Conservation (phyloP, 805 yeast species). For the Jamesozyma hellenica region DNA sequence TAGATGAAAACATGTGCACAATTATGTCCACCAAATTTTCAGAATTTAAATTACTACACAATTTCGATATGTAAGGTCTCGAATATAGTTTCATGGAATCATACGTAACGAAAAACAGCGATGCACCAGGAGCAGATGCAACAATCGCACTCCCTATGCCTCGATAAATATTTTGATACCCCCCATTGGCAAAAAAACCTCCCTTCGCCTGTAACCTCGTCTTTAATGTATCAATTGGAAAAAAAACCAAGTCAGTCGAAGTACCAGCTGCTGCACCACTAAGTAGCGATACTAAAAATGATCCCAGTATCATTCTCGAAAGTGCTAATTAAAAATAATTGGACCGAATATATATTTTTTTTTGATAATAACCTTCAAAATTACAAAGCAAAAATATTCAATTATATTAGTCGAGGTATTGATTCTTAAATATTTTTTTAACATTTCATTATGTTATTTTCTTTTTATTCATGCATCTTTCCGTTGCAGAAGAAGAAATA, state of each 20-base stretch:
- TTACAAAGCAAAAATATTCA: too few species aligned
- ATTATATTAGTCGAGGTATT: neutral
- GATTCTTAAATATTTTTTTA: too few species aligned
- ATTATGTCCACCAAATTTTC: constrained; percentile 32
- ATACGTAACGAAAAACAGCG: constrained; percentile 72
- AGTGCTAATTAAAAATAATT: neutral
- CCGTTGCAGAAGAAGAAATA: too few species aligned
- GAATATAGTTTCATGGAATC: constrained; percentile 55
- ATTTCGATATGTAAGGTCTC: constrained; percentile 28
- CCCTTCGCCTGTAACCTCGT: constrained; percentile 93
- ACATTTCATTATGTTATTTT: neutral
- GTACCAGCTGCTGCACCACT: constrained; percentile 97
- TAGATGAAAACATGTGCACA: constrained; percentile 81
- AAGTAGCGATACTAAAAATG: constrained; percentile 28
- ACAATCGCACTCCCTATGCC: constrained; percentile 91
- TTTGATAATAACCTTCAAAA: too few species aligned
- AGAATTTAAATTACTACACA: constrained; percentile 8
- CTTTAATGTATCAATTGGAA: constrained; percentile 92
- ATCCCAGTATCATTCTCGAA: neutral
- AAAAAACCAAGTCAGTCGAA: constrained; percentile 85
- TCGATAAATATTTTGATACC: constrained; percentile 79
- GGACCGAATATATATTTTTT: neutral
- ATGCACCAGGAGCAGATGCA: constrained; percentile 87
- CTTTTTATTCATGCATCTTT: too few species aligned
- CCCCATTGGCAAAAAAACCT: constrained; percentile 89